Base-by-base conservation (phyloP, 2,329 filamentous ascomycete genomes). In the Rhynchosporium graminicola region DNA sequence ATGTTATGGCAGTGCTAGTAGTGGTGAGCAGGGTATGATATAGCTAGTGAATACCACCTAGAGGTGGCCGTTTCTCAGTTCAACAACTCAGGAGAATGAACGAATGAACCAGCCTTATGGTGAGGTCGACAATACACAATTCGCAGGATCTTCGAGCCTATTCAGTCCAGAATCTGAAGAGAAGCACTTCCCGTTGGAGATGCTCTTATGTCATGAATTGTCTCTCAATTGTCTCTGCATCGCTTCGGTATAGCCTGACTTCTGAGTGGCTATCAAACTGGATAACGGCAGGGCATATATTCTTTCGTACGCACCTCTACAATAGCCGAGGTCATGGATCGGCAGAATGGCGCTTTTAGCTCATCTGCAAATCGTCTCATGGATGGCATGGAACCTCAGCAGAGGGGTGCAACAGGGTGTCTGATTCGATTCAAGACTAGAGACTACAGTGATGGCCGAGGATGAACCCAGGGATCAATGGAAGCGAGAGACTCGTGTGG, bases 261-360 rank as follows among this genome's bases (percentile, higher is more conserved):
- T 62, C 57, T 65, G 36, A 63, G 59, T 63, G 64, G 64, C 66
- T 65, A 67, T 62, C 63, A 61, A 57, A 57, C 57, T 59, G 38
- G 28, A 50, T 46, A 15, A 20, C 26, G 57, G 52, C 38, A 58
- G 46, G 47, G 55, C 28, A 13, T 15, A 28, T 15, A 59, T 64
- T 60, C 29, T 61, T 60, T 51, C 59, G 48, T 63, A 31, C 61
- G 29, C 61, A 47, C 57, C 65, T 48, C 64, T 67, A 61, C 70
- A 67, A 67, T 71, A 69, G 67, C 70, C 69, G 69, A 71, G 65
- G 63, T 59, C 68, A 63, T 65, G 65, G 71, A 71, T 72, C 66
- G 67, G 40, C 70, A 46, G n/a, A 57, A 68, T 69, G 70, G 70
- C 70, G 70, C 63, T 69, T 69, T 70, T 71, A 68, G 69, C 65